A percentile compares a stretch with the other conserved stretches of the same genome.
These are phyloP conservation scores for Heterobasidion irregulare DNA, from an alignment of 1,284 basidiomycete species.

Conservation along the genomic window DNA sequence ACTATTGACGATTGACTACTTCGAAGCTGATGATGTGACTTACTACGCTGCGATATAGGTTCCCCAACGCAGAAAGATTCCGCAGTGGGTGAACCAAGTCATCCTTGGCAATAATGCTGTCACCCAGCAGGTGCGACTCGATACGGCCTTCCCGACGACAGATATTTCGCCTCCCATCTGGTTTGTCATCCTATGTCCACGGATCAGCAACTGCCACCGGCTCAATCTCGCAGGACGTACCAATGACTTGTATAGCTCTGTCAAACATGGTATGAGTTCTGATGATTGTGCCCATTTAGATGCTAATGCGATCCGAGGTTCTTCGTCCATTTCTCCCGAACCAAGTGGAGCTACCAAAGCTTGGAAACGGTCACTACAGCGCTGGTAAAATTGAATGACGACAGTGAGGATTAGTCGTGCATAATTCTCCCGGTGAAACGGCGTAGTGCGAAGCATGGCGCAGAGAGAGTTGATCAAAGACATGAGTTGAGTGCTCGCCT, in stretches of 20 bases:
- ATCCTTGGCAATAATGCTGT: constrained; percentile 41
- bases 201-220: neutral
- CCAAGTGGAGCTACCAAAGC: constrained; percentile 49
- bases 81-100: constrained; percentile 76
- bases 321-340: constrained; percentile 26
- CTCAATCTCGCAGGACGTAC: constrained; percentile 23
- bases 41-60: constrained; percentile 83
- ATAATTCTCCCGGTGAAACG: constrained; percentile 94
- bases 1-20: neutral
- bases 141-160: constrained; percentile 71
- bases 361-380: constrained; percentile 85
- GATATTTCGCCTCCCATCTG: constrained; percentile 41
- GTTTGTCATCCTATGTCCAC: constrained; percentile 27
- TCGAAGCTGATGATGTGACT: constrained; percentile 20
- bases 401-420: constrained; percentile 92
- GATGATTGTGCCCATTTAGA: constrained; percentile 83
- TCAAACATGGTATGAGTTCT: constrained; percentile 69
- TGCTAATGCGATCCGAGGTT: constrained; percentile 49
- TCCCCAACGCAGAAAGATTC: constrained; percentile 72
- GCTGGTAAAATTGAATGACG: constrained; percentile 94
- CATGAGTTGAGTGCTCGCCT: constrained; percentile 83
- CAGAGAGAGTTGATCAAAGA: constrained; percentile 90
- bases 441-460: constrained; percentile 87
- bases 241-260: constrained; percentile 41
- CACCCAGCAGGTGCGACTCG: constrained; percentile 59